phyloP scores from a whole-genome alignment of 129 eudicot species.

The Ambrosia trifida region DNA sequence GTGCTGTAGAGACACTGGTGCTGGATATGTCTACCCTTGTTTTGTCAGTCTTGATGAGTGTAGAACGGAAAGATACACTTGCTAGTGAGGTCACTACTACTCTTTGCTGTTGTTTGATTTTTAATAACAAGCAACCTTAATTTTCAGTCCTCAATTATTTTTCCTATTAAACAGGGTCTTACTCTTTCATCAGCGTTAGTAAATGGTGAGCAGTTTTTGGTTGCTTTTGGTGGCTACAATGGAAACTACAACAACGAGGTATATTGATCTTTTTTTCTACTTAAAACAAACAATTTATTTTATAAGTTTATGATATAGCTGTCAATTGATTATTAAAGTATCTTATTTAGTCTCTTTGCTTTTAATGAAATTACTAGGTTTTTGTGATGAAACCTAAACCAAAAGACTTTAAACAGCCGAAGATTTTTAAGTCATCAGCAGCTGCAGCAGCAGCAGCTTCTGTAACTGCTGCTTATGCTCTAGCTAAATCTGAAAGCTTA shows the following conservation, averaged over 20 bases:
- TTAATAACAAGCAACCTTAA: slow-evolving; percentile 2
- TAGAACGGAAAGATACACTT: slow-evolving; percentile 75
- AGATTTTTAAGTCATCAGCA: slow-evolving; percentile 84
- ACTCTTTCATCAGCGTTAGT: slow-evolving; percentile 62
- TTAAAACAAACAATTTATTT: not conserved
- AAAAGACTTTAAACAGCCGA: slow-evolving; percentile 58
- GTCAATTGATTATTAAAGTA: slow-evolving; percentile 3
- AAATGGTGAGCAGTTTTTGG: slow-evolving; percentile 65
- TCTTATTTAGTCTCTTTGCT: slow-evolving; percentile 11
- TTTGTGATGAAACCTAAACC: slow-evolving; percentile 81
- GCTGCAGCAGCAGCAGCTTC: slow-evolving; percentile 99
- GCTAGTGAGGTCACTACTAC: slow-evolving; percentile 81
- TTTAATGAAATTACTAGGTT: slow-evolving; percentile 42
- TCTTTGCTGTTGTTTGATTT: slow-evolving; percentile 8
- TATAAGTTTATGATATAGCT: slow-evolving; percentile 4
- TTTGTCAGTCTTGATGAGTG: slow-evolving; percentile 62
- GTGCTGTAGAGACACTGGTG: slow-evolving; percentile 79
- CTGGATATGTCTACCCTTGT: slow-evolving; percentile 78
- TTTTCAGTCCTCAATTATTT: not conserved
- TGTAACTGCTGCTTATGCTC: slow-evolving; percentile 92
- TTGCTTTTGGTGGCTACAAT: slow-evolving; percentile 96
- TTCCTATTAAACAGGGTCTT: slow-evolving; percentile 62
- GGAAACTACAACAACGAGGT: slow-evolving; percentile 95
- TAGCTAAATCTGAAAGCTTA: slow-evolving; percentile 54
- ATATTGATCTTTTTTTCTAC: slow-evolving; percentile 7